These are phyloP conservation scores for Phytophthora uliginosa DNA, from an alignment of 352 stramenopile species.

Conservation along the genomic window DNA sequence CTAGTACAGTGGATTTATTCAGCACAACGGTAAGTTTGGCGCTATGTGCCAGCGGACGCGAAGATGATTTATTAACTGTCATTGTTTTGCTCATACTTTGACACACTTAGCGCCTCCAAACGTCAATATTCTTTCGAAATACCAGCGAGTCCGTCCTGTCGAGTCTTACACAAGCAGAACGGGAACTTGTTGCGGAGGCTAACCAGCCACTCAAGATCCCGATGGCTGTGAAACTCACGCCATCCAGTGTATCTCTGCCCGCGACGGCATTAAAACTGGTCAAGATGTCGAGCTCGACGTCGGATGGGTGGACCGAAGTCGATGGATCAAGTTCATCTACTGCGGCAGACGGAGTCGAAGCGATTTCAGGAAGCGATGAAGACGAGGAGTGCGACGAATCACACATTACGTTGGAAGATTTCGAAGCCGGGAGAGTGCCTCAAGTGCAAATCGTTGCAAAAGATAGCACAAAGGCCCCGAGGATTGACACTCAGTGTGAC, in stretches of 20 bases:
- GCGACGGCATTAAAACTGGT: constrained; percentile 26
- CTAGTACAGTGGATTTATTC: constrained; percentile 63
- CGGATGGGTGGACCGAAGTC: constrained; percentile 52
- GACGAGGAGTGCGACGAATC: constrained; percentile 34
- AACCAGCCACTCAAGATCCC: constrained; percentile 29
- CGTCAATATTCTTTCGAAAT: constrained; percentile 81
- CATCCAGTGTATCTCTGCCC: constrained; percentile 15
- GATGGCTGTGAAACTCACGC: constrained; percentile 14
- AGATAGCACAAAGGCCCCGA: not conserved
- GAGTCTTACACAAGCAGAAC: constrained; percentile 57
- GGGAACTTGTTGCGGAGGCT: constrained; percentile 65
- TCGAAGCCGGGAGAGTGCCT: constrained; percentile 53
- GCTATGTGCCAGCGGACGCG: not conserved
- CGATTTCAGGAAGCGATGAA: constrained; percentile 40
- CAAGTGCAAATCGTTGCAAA: constrained; percentile 10
- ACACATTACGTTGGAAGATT: constrained; percentile 72
- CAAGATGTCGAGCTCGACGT: constrained; percentile 45
- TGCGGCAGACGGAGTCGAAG: constrained; percentile 28
- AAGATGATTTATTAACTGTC: not conserved
- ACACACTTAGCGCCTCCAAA: constrained; percentile 60
- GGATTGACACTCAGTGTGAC: not conserved
- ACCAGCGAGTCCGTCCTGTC: constrained; percentile 63
- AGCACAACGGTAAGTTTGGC: constrained; percentile 60
- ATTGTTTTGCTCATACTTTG: constrained; percentile 7
- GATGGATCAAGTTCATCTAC: constrained; percentile 48